phyloP scores from a whole-genome alignment of 176 grass and related monocot species.

The Echinochloa phyllopogon region DNA sequence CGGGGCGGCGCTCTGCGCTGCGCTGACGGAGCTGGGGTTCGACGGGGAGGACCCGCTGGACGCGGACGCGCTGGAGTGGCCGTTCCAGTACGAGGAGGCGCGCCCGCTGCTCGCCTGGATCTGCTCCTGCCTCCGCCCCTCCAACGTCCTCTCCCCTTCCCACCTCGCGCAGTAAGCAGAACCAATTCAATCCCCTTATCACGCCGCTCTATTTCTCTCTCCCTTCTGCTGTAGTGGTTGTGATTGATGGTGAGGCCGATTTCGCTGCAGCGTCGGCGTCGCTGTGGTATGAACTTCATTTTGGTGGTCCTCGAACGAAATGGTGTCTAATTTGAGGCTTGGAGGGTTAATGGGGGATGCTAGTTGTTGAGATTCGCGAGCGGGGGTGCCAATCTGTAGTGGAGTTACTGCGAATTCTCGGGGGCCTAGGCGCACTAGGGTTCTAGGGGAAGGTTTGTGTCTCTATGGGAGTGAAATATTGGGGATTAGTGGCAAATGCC shows the following conservation, averaged over 20 bases:
- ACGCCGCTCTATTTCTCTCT: neutral
- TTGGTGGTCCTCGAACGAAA: neutral
- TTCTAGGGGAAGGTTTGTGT: neutral
- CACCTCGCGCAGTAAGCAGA: conserved; percentile 78
- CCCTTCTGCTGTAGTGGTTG: neutral
- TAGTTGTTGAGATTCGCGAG: conserved; percentile 16
- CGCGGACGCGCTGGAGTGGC: conserved; percentile 98
- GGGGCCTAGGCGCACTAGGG: neutral
- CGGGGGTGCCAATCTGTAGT: neutral
- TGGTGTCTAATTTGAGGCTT: neutral
- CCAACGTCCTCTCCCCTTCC: conserved; percentile 85
- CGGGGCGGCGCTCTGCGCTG: conserved; percentile 77
- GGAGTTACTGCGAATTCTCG: neutral
- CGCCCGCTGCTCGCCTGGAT: conserved; percentile 93
- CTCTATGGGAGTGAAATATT: neutral
- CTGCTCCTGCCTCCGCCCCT: conserved; percentile 98
- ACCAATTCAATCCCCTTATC: neutral
- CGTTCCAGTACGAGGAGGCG: conserved; percentile 98
- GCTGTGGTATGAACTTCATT: neutral
- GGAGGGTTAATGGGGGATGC: neutral
- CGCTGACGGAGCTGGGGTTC: conserved; percentile 85
- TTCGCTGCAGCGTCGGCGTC: neutral
- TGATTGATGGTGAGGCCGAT: conserved; percentile 5
- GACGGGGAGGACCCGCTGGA: conserved; percentile 90
- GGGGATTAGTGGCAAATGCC: neutral